Evolutionary conservation across 805 yeast genomes (phyloP).

Genomic region (Tetrapisispora pingtungensis): DNA sequence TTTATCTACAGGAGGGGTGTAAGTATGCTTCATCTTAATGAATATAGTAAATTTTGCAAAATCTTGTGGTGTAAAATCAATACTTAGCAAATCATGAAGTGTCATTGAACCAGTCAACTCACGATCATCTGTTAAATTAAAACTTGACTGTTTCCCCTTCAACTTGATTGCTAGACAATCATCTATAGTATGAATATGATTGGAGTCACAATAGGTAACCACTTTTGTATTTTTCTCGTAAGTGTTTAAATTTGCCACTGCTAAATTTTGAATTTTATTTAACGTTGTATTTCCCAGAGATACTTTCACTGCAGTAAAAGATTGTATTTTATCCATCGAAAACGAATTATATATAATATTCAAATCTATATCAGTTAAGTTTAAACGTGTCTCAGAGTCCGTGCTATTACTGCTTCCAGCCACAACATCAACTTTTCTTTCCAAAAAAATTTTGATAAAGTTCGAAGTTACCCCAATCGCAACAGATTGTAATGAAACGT

Average conservation of each 20-base stretch:
- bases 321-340: conserved; percentile 11
- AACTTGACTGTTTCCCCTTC: conserved; percentile 14
- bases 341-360: conserved; percentile 17
- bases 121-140: conserved; percentile 9
- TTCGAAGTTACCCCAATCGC: background rate
- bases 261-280: conserved; percentile 11
- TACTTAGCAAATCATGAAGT: conserved; percentile 21
- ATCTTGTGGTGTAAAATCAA: conserved; percentile 30
- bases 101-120: conserved; percentile 15
- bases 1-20: conserved; percentile 6
- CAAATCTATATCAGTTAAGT: conserved; percentile 11
- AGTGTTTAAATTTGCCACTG: conserved; percentile 10
- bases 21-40: conserved; percentile 20
- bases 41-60: conserved; percentile 22
- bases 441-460: conserved; percentile 11
- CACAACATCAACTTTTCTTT: conserved; percentile 1
- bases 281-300: conserved; percentile 9
- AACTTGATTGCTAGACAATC: conserved; percentile 18
- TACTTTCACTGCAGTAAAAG: conserved; percentile 3
- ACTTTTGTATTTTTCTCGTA: conserved; percentile 9
- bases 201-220: conserved; percentile 10
- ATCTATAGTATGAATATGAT: conserved; percentile 8
- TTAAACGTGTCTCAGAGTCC: conserved; percentile 13
- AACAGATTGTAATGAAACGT: background rate
- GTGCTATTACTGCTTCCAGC: conserved; percentile 1